Evolutionary conservation across 257 asterid species (phyloP).

Genomic region (Solanum sejunctum): DNA sequence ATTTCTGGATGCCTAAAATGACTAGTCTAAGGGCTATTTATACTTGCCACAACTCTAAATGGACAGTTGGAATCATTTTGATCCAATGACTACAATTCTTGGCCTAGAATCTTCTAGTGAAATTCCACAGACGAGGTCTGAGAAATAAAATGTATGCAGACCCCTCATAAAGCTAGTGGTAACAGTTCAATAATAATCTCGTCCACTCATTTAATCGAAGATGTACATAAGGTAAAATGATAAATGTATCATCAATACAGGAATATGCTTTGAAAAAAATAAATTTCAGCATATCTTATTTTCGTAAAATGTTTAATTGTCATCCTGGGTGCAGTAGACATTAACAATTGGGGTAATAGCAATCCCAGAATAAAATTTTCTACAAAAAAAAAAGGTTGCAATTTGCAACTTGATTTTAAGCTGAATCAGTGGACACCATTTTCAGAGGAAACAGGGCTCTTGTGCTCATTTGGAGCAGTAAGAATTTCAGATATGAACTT

Average conservation of each 20-base stretch:
- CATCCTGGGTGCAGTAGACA: neutral
- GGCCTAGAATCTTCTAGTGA: too few relatives aligned
- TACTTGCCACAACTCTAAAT: too few relatives aligned
- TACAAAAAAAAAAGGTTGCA: neutral
- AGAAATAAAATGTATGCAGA: too few relatives aligned
- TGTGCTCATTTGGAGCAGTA: constrained; percentile 28
- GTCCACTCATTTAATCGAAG: neutral
- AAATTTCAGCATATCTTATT: neutral
- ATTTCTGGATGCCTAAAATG: too few relatives aligned
- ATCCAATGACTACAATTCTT: too few relatives aligned
- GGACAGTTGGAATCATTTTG: too few relatives aligned
- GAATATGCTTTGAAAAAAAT: neutral
- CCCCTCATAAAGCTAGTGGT: neutral
- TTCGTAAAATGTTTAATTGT: neutral
- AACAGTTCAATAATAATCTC: neutral
- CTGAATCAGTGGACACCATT: constrained; percentile 6
- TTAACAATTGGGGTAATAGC: neutral
- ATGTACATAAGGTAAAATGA: neutral
- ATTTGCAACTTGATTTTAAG: neutral
- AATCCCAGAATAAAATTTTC: neutral
- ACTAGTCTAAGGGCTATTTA: too few relatives aligned
- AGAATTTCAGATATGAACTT: constrained; percentile 70
- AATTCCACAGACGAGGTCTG: too few relatives aligned
- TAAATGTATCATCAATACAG: neutral
- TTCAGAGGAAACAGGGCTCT: constrained; percentile 11